A percentile compares a stretch with the other conserved stretches of the same genome.
These are phyloP conservation scores for Hypericum perforatum DNA, from an alignment of 345 rosid species.

Conservation along the genomic window DNA sequence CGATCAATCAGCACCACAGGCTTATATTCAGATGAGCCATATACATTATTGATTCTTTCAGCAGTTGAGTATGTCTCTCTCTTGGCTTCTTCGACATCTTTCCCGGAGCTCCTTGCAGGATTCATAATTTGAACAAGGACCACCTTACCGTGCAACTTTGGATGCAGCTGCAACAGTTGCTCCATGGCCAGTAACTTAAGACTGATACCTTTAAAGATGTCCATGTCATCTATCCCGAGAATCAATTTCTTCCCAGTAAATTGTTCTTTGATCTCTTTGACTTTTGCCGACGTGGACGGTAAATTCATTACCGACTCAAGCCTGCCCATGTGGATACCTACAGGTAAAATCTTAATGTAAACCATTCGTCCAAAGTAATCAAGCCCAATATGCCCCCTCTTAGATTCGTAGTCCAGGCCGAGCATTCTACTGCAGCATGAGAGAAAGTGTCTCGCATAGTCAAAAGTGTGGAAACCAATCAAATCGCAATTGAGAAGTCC, in stretches of 20 bases:
- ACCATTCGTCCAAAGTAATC: slow-evolving; percentile 39
- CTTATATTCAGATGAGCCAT: slow-evolving; percentile 26
- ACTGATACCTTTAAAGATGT: slow-evolving; percentile 39
- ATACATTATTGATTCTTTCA: slow-evolving; percentile 20
- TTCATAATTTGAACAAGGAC: slow-evolving; percentile 36
- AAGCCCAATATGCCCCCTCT: slow-evolving; percentile 36
- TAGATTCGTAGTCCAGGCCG: slow-evolving; percentile 36
- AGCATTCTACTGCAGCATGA: slow-evolving; percentile 41
- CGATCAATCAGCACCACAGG: slow-evolving; percentile 36
- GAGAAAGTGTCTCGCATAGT: slow-evolving; percentile 43
- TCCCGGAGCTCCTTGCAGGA: slow-evolving; percentile 40
- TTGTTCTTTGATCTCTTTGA: slow-evolving; percentile 26
- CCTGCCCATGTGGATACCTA: slow-evolving; percentile 31
- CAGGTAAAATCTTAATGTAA: slow-evolving; percentile 33
- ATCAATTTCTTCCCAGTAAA: slow-evolving; percentile 27
- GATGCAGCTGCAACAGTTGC: slow-evolving; percentile 25
- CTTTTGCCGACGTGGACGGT: slow-evolving; percentile 23
- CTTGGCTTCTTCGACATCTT: slow-evolving; percentile 27
- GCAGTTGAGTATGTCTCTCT: slow-evolving; percentile 19
- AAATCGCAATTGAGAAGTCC: slow-evolving; percentile 36
- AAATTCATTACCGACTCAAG: slow-evolving; percentile 29
- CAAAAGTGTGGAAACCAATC: slow-evolving; percentile 40
- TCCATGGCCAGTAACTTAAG: slow-evolving; percentile 33
- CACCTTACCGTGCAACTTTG: slow-evolving; percentile 22
- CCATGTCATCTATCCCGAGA: slow-evolving; percentile 42